These are phyloP conservation scores for Magnaporthiopsis rhizophila DNA, from an alignment of 2,329 filamentous ascomycete species.

Conservation along the genomic window DNA sequence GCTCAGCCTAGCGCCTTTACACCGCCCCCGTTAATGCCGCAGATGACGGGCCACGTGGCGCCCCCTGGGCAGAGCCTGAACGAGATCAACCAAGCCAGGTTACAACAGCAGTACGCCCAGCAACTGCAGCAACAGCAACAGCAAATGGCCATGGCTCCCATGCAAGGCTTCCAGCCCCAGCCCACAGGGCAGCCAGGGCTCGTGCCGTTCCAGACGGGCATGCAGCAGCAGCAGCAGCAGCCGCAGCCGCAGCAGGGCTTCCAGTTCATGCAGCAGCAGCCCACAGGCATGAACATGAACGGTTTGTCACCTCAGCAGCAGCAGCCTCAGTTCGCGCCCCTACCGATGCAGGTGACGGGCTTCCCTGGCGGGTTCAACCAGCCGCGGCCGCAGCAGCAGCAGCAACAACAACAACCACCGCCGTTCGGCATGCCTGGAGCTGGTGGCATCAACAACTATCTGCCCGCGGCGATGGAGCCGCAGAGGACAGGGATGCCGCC, in stretches of 20 bases:
- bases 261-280: constrained; percentile 25
- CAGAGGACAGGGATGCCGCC: constrained; percentile 46
- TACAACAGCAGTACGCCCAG: constrained; percentile 52
- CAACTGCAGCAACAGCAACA: constrained; percentile 36
- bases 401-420: constrained; percentile 13
- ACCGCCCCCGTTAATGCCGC: constrained; percentile 69
- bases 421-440: constrained; percentile 28
- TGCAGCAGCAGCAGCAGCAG: constrained; percentile 6
- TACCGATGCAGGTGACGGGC: constrained; percentile 58
- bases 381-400: constrained; percentile 19
- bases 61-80: constrained; percentile 69
- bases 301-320: constrained; percentile 22
- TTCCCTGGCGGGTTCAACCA: constrained; percentile 36
- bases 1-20: constrained; percentile 66
- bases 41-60: constrained; percentile 75
- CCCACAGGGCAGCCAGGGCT: constrained; percentile 20
- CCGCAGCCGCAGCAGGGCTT: constrained; percentile 6
- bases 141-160: constrained; percentile 24
- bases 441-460: constrained; percentile 48
- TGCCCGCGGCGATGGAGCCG: constrained; percentile 53
- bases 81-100: constrained; percentile 59
- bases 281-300: constrained; percentile 17
- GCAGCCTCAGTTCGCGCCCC: constrained; percentile 30
- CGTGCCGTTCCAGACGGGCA: constrained; percentile 40
- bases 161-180: constrained; percentile 28